Base-by-base conservation (phyloP, 2,329 filamentous ascomycete genomes). In the Trichoderma sp. region DNA sequence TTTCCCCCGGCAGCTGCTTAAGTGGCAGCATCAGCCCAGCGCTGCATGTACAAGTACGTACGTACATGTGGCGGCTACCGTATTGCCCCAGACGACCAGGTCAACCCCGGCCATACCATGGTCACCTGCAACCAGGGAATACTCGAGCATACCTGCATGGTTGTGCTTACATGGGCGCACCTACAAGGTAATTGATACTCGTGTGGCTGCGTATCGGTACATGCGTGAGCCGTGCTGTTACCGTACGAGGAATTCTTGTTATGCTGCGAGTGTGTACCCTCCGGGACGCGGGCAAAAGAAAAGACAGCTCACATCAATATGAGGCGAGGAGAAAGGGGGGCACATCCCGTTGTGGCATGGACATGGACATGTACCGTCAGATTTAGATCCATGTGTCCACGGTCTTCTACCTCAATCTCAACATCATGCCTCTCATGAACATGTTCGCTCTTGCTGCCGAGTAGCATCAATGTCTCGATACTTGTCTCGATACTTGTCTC, bases 11-110 rank as follows among this genome's bases (percentile, higher is more conserved):
- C n/a, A 50, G 4, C 3, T 9, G 23, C 12, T 34, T 34, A n/a
- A 59, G 28, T 65, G 26, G 26, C 26, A 26, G 59, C 32, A 23
- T 62, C n/a, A 32, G 28, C 28, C 28, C 57, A 59, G 57, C 8
- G 3, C 57, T 59, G 57, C 28, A 30, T 58, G 55, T 57, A 15
- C 11, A 58, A 28, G 55, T 58, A n/a, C 17, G 53, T 58, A 32
- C 36, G 20, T 58, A 32, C 36, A 20, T 32, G 32, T 34, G 58
- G 58, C 58, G 23, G 39, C 53, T 68, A 23, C 65, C 65, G 34
- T 59, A 68, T 61, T 68, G 66, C 66, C 66, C 65, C 65, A 47
- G 65, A 59, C 65, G 43, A 59, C 65, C 43, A 59, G 65, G 53
- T 30, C 17, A 50, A 43, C 34, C 53, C 65, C 7, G 57, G 53